phyloP scores from a whole-genome alignment of 169 alveolate genomes.

The Blepharisma undulans region DNA sequence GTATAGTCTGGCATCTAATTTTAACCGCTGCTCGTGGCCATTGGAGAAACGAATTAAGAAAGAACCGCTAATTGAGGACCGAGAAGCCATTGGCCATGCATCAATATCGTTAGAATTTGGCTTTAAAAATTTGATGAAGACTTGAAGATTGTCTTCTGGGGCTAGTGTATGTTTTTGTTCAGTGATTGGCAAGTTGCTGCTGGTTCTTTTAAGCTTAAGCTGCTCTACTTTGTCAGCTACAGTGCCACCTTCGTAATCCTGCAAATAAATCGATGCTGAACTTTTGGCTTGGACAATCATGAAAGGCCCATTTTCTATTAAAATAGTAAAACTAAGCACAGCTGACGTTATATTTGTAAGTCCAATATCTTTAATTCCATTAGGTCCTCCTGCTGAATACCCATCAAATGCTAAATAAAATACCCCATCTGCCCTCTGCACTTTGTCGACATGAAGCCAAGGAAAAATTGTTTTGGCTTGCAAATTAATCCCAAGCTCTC shows the following conservation, averaged over 20 bases:
- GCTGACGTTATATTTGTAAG: slow-evolving; percentile 1
- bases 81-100: slow-evolving; percentile 11
- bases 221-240: slow-evolving; percentile 31
- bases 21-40: background rate
- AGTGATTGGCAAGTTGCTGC: background rate
- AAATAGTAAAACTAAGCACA: background rate
- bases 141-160: slow-evolving; percentile 8
- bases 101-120: slow-evolving; percentile 25
- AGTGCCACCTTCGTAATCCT: slow-evolving; percentile 26
- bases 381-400: slow-evolving; percentile 10
- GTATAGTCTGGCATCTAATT: slow-evolving; percentile 26
- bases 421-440: background rate
- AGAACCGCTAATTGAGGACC: background rate
- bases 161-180: slow-evolving; percentile 1
- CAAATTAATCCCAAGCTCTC: slow-evolving; percentile 18
- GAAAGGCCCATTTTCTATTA: slow-evolving; percentile 32
- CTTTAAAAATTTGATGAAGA: background rate
- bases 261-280: background rate
- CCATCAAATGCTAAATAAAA: slow-evolving; percentile 33
- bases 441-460: slow-evolving; percentile 24
- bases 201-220: slow-evolving; percentile 14
- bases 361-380: background rate
- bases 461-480: slow-evolving; percentile 28
- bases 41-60: background rate
- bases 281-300: slow-evolving; percentile 6